Percentiles rank a stretch among this genome's conserved stretches.
Evolutionary conservation across 1,139 yeast genomes (phyloP).

Genomic region (Taphrina pruni): DNA sequence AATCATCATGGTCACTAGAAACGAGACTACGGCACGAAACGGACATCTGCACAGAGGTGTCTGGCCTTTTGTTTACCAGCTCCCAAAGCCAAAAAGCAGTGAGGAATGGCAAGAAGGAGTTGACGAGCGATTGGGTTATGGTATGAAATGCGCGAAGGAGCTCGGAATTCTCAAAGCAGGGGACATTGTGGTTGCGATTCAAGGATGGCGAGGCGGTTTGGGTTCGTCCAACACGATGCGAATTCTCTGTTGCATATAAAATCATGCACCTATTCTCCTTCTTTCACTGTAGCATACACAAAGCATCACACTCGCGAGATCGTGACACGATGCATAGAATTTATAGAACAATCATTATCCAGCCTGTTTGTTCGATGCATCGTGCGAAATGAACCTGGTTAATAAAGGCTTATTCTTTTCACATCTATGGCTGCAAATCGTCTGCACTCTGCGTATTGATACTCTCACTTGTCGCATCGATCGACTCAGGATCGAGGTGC

Average conservation of each 20-base stretch:
- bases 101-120: conserved; percentile 94
- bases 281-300: too few relatives aligned
- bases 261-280: too few relatives aligned
- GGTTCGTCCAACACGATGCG: conserved; percentile 99
- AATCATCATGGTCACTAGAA: conserved; percentile 97
- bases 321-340: too few relatives aligned
- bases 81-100: conserved; percentile 60
- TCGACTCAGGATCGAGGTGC: neutral
- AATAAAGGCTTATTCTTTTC: too few relatives aligned
- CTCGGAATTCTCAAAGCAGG: conserved; percentile 86
- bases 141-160: conserved; percentile 85
- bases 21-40: conserved; percentile 88
- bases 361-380: too few relatives aligned
- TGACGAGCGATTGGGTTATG: conserved; percentile 92
- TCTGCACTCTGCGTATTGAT: too few relatives aligned
- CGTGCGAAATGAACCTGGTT: too few relatives aligned
- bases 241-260: conserved; percentile 49
- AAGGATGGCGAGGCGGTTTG: conserved; percentile 98
- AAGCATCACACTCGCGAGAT: too few relatives aligned
- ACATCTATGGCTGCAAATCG: too few relatives aligned
- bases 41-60: conserved; percentile 98
- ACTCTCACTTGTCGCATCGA: too few relatives aligned
- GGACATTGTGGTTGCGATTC: conserved; percentile 90
- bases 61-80: conserved; percentile 86
- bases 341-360: too few relatives aligned